Base-by-base conservation (phyloP, 192 early-diverging fungal species). In the Kappamyces sp. region DNA sequence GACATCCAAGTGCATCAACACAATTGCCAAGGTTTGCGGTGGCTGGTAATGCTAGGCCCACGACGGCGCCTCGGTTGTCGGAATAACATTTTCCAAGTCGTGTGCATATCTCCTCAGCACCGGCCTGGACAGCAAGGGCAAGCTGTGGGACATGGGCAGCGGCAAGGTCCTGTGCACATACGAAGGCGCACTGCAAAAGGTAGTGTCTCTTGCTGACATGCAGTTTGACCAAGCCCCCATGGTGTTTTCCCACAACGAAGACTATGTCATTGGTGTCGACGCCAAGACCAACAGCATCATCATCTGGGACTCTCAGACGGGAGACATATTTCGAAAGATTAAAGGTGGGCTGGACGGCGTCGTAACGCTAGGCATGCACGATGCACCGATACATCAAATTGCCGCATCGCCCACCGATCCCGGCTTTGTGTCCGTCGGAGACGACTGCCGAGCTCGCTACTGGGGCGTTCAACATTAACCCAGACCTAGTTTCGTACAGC, bases 111-210 rank as follows among this genome's bases (percentile, higher is more conserved):
- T 93, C 23, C 65, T 97, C 40, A 84, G 87, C 0, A 86, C 84
- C 3, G 94, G 94, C 1, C 68, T 76, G 13, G 92, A 97, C 70
- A 88, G 87, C 2, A 40, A 70, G 2, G 72, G 80, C 7, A 77
- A 82, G 60, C 69, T 94, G 47, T 97, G 94, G 94, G 94, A 97
- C 38, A 67, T 89, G 55, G 70, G 73, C 9, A 85, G 76, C 23
- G 91, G 90, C 0, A 79, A 80, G 39, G 64, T 86, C 37, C 72
- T 93, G 43, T 76, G 84, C 64, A 74, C 79, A 9, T 97, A 86
- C 67, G 71, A 76, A 47, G 90, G 91, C 6, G 84, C 86, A 33
- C 47, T 63, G 34, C 77, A 85, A 58, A 66, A 62, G 66, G 67
- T 74, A 66, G 54, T 43, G 50, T 31, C 36, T 13, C 36, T 34